Base-by-base conservation (phyloP, 169 alveolate species). In the Babesia divergens region DNA sequence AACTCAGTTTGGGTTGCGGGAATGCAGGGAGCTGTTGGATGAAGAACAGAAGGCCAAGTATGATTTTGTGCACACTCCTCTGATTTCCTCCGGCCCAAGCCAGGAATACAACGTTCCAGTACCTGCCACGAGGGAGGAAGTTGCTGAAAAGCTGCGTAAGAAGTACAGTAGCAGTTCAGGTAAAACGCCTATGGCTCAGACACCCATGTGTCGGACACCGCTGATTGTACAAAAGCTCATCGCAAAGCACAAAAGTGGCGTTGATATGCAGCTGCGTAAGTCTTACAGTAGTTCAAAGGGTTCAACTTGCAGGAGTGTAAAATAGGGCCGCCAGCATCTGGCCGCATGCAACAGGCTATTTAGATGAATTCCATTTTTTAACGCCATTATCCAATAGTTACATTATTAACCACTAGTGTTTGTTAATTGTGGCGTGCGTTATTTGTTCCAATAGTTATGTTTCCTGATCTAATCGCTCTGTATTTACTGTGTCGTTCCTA, bases 11-110 rank as follows among this genome's bases (percentile, higher is more conserved):
- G 86, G 86, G 2, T 59, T 82, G 43, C 55, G 82, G 32, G 64
- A 65, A 51, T 71, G 77, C 51, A 28, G 13, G 49, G 82, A 68
- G 46, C 74, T 69, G 22, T 24, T 79, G 50, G 70, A 35, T 8
- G 42, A 38, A 49, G 71, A 56, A 34, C 65, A 50, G 53, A 34
- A 44, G 65, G 52, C 38, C 9, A 75, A 37, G 53, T 77, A 68
- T 62, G 79, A 81, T 52, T 86, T 74, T 52, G 89, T 86, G 16
- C 37, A 65, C 1, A 86, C 92, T 26, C 92, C 92, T 20, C 24
- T 74, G 16, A 82, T 65, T 38, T 49, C 66, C 6, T 14, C 51
- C 8, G 29, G 50, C 47, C 34, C 35, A 14, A 60, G 38, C 32
- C 47, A 70, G 35, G 90, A 68, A 44, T 86, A 70, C 50, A 54